phyloP scores from a whole-genome alignment of 2,329 filamentous ascomycete species.

The Fusarium concolor region DNA sequence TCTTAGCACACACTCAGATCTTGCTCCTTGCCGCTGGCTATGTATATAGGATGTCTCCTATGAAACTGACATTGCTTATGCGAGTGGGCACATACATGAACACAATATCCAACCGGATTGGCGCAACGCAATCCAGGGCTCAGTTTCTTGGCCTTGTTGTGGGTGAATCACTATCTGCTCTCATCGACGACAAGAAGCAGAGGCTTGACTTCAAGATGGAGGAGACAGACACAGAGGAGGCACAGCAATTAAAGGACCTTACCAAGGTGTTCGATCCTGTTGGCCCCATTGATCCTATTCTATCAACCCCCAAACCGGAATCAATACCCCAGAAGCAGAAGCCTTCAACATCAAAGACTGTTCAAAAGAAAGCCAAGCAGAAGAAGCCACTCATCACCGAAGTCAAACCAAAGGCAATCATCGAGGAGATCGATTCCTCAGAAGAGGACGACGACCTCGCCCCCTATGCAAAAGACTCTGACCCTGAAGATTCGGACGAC shows the following conservation, averaged over 20 bases:
- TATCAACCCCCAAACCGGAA: conserved; percentile 30
- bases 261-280: conserved; percentile 70
- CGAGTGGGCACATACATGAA: conserved; percentile 80
- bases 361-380: conserved; percentile 42
- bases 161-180: conserved; percentile 74
- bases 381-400: conserved; percentile 46
- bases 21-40: conserved; percentile 83
- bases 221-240: conserved; percentile 79
- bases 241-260: conserved; percentile 78
- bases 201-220: conserved; percentile 87
- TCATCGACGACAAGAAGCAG: conserved; percentile 76
- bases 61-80: conserved; percentile 75
- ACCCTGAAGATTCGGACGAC: conserved; percentile 91
- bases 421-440: conserved; percentile 73
- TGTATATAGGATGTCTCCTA: conserved; percentile 72
- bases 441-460: conserved; percentile 75
- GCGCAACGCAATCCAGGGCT: conserved; percentile 77
- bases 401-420: conserved; percentile 60
- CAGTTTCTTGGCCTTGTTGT: conserved; percentile 90
- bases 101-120: conserved; percentile 85
- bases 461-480: conserved; percentile 87
- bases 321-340: conserved; percentile 6
- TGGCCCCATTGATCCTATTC: conserved; percentile 67
- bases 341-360: not conserved
- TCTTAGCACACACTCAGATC: conserved; percentile 79